Conservation (phyloP, 495 filamentous ascomycete species). For the Coniosporium apollinis region DNA sequence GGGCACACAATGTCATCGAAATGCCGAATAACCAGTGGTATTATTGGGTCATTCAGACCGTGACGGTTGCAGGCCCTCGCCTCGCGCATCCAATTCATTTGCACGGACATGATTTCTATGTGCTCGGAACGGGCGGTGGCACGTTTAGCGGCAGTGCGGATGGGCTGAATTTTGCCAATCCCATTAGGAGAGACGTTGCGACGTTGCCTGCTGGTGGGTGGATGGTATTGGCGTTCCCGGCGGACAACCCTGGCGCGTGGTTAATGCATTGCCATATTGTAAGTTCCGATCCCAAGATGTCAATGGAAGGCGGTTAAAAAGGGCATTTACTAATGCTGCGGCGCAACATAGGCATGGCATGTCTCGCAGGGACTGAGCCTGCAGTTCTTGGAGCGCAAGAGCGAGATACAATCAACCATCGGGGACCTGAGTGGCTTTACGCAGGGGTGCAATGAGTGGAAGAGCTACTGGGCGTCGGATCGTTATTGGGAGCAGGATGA, state of each 20-base stretch:
- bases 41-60: background rate
- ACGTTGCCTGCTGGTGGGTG: slow-evolving; percentile 16
- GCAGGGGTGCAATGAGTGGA: slow-evolving; percentile 7
- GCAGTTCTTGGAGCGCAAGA: slow-evolving; percentile 10
- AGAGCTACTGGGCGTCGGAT: slow-evolving; percentile 7
- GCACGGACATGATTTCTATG: slow-evolving; percentile 23
- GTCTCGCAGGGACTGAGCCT: slow-evolving; percentile 8
- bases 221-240: slow-evolving; percentile 17
- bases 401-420: background rate
- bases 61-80: background rate
- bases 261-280: slow-evolving; percentile 22
- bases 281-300: background rate
- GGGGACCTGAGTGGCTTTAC: slow-evolving; percentile 3
- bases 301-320: background rate
- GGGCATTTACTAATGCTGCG: background rate
- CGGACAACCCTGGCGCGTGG: slow-evolving; percentile 23
- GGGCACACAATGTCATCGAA: slow-evolving; percentile 12
- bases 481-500: slow-evolving; percentile 7
- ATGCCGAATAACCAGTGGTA: slow-evolving; percentile 10
- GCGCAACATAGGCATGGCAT: slow-evolving; percentile 9
- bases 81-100: slow-evolving; percentile 20
- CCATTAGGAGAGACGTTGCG: slow-evolving; percentile 17
- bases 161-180: slow-evolving; percentile 17
- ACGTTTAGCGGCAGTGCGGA: slow-evolving; percentile 5
- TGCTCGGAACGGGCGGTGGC: slow-evolving; percentile 15